Evolutionary conservation across 73 alveolate species (phyloP), one percentile per base, ranked within the genome.

Genomic region (Tetrahymena borealis): DNA sequence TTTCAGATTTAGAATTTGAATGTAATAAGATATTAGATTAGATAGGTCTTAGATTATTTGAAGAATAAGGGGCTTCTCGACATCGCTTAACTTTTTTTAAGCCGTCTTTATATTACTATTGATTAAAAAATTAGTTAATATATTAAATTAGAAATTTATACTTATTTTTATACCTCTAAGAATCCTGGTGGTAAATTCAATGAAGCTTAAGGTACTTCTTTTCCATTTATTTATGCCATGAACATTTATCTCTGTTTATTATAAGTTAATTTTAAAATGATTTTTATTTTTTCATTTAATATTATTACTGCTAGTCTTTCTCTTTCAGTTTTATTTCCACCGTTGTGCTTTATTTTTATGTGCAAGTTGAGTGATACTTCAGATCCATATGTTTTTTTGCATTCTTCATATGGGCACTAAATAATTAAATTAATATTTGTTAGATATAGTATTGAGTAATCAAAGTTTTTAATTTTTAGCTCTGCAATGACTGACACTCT

Each of bases 281-380:
- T 79, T 32, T 38, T 40, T 39, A 20, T 36, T 60, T 18, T 11
- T 10, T 18, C 5, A 78, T n/a, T 15, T 32, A 42, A 39, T 36
- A 5, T 6, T 32, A 40, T 39, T 94, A 93, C 96, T 31, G 98
- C 98, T 31, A 95, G 91, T 85, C 94, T 96, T 79, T 96, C 98
- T 94, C 98, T 95, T 39, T 96, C 98, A 15, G 98, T 96, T 79
- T 96, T 96, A 78, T 96, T 96, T 2, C 98, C 98, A 36, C 97
- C 98, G 42, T 94, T 93, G 78, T 96, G 98, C 92, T 96, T 96
- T 16, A 95, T 79, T 91, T 95, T 96, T 42, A 96, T 95, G 39
- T 96, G 98, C 11, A 96, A 39, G 91, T 95, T 96, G 36, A 96
- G 91, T 10, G 98, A 95, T 11, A 97, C 98, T 90, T 96, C 98